Percentiles rank a stretch among this genome's conserved stretches.
Evolutionary conservation across 495 filamentous ascomycete species (phyloP).

Genomic region (Tuber calosporum): DNA sequence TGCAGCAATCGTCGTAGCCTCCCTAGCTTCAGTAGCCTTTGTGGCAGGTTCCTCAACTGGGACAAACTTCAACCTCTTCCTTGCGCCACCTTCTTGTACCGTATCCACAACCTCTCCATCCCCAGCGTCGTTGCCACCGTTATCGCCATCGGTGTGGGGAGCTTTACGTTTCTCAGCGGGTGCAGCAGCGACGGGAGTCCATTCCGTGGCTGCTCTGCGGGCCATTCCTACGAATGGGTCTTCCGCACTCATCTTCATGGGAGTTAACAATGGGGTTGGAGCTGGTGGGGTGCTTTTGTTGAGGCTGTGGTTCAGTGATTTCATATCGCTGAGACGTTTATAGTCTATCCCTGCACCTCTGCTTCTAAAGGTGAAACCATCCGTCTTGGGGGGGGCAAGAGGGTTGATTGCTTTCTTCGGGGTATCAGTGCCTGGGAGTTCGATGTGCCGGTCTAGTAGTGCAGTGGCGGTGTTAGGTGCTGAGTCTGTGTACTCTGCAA

Average conservation of each 20-base stretch:
- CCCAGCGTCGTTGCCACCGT: neutral
- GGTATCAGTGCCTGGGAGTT: constrained; percentile 15
- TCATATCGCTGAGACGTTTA: constrained; percentile 20
- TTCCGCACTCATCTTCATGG: constrained; percentile 24
- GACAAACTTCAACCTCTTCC: constrained; percentile 7
- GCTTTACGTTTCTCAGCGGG: neutral
- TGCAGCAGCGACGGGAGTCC: neutral
- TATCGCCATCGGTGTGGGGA: neutral
- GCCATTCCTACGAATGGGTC: constrained; percentile 21
- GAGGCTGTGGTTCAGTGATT: neutral
- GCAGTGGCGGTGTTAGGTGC: constrained; percentile 10
- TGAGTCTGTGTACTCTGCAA: neutral
- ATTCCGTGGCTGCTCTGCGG: neutral
- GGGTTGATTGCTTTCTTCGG: neutral
- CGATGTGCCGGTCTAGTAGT: neutral
- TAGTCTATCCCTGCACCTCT: constrained; percentile 18
- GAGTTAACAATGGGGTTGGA: constrained; percentile 10
- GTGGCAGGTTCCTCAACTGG: neutral
- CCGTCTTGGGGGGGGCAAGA: constrained; percentile 9
- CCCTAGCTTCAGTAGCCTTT: neutral
- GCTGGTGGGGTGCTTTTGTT: constrained; percentile 16
- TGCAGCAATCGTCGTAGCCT: constrained; percentile 6
- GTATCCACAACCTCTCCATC: constrained; percentile 6
- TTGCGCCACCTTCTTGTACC: constrained; percentile 6
- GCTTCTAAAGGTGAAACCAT: constrained; percentile 28